Evolutionary conservation across 345 rosid species (phyloP), one percentile per base, ranked within the genome.

Genomic region (Acer yangbiense): DNA sequence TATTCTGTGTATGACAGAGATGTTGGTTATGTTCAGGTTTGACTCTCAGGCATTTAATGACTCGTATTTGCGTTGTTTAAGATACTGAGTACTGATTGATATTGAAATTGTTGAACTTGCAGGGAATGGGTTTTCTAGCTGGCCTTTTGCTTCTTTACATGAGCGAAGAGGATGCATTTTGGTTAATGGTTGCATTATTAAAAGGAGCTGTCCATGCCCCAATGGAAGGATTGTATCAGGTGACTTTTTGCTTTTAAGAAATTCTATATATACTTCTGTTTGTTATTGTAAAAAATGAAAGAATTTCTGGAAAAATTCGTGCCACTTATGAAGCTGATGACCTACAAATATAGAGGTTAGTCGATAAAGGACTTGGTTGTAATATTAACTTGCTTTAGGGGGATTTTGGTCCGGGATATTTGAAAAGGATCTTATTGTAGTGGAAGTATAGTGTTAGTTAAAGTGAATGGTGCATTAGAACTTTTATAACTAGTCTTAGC

Each of bases 191-290:
- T 81, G 99, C 99, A 50, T 87, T 96, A 78, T 88, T 96, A 68
- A 94, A 96, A 85, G 99, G 99, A 80, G 95, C 97, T 52, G 97
- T 94, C 68, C 99, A 92, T 83, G 89, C 99, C 70, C 99, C 99
- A 32, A 92, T 94, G 95, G 98, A 94, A 87, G 99, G 99, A 82
- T 81, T 96, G 79, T 96, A 92, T 84, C 93, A 89, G 94, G 99
- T 94, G 78, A 79, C 58, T 78, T 48, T 62, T 72, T 64, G 27
- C 25, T 76, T 76, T 27, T 4, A 54, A 71, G 65, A 79, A 57
- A 54, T 58, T 43, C 52, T 61, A 65, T 43, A 13, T 20, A 54
- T 6, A 13, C 64, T n/a, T 60, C 64, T 54, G 27, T 60, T 60
- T 60, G 27, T 60, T 60, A 60, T 60, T 60, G 64, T 60, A 7